Conservation (phyloP, 2,329 filamentous ascomycete genomes). For the Ceratocystis cacaofunesta region DNA sequence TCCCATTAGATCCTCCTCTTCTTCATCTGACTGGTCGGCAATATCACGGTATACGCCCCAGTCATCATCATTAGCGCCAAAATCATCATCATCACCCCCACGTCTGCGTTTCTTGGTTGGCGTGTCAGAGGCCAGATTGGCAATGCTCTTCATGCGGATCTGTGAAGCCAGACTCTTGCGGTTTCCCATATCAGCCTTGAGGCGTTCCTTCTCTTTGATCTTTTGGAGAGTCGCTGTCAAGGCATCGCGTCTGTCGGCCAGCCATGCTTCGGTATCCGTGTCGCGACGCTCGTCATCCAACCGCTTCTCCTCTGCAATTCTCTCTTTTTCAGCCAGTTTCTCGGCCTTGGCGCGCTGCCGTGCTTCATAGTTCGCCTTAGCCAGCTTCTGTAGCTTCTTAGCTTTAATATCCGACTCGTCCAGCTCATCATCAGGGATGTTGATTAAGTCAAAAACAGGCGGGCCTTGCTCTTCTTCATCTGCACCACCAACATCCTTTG, state of each 20-base stretch:
- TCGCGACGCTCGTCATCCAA: constrained; percentile 71
- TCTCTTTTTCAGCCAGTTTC: constrained; percentile 82
- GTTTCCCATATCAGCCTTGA: constrained; percentile 90
- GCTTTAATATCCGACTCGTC: constrained; percentile 84
- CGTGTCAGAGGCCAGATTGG: constrained; percentile 82
- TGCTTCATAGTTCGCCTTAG: constrained; percentile 92
- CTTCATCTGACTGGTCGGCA: constrained; percentile 70
- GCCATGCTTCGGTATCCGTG: constrained; percentile 73
- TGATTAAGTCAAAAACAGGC: constrained; percentile 76
- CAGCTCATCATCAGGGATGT: constrained; percentile 78
- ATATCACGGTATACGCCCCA: constrained; percentile 96
- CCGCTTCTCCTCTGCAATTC: constrained; percentile 67
- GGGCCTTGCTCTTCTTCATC: constrained; percentile 65
- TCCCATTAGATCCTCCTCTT: constrained; percentile 71
- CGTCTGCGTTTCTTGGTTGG: constrained; percentile 72
- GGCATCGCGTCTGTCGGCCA: constrained; percentile 63
- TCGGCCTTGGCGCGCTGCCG: constrained; percentile 87
- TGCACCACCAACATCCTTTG: constrained; percentile 74
- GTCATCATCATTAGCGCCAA: constrained; percentile 92
- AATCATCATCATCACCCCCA: constrained; percentile 86
- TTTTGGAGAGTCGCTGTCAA: constrained; percentile 57
- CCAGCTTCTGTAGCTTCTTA: constrained; percentile 78
- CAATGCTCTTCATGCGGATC: constrained; percentile 96
- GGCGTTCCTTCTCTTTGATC: constrained; percentile 84
- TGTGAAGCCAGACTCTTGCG: constrained; percentile 92